A percentile compares a stretch with the other conserved stretches of the same genome.
These are phyloP conservation scores for Boletus barrowsii DNA, from an alignment of 768 basidiomycete species.

Conservation along the genomic window DNA sequence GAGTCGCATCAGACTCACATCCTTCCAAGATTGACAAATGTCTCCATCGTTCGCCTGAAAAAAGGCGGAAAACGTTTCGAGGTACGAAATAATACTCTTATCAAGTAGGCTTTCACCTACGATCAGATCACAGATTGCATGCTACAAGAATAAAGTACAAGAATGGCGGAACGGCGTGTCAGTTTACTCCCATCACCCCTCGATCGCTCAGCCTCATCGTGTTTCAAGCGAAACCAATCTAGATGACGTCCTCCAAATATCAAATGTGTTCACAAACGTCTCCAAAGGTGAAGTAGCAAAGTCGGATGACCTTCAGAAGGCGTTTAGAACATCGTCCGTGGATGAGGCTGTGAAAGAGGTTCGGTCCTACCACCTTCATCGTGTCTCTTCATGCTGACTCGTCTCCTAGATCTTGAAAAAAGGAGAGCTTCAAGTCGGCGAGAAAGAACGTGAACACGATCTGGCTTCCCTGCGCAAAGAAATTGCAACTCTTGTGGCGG, in stretches of 20 bases:
- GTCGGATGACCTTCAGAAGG: conserved; percentile 85
- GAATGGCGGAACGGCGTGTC: conserved; percentile 93
- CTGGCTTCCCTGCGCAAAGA: conserved; percentile 78
- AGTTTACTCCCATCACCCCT: conserved; percentile 27
- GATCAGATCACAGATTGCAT: conserved; percentile 67
- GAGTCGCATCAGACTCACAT: conserved; percentile 1
- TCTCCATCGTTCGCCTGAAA: conserved; percentile 92
- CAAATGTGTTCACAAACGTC: conserved; percentile 93
- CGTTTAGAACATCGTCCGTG: conserved; percentile 76
- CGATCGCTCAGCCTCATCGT: background rate
- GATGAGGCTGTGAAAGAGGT: conserved; percentile 82
- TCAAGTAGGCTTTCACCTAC: background rate
- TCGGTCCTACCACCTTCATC: conserved; percentile 4
- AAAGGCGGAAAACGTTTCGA: conserved; percentile 98
- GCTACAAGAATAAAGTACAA: conserved; percentile 99
- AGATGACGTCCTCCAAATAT: conserved; percentile 95
- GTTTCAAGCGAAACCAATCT: conserved; percentile 77
- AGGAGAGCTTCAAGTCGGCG: conserved; percentile 95
- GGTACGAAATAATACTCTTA: conserved; percentile 40
- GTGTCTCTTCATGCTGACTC: background rate
- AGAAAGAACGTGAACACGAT: conserved; percentile 94
- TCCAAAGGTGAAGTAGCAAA: conserved; percentile 95
- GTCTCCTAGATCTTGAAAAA: conserved; percentile 81
- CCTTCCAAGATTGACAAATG: conserved; percentile 80
- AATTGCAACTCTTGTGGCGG: conserved; percentile 90